A percentile compares a stretch with the other conserved stretches of the same genome.
Conservation (phyloP, 306 rosid genomes). For the Nissolia schottii region DNA sequence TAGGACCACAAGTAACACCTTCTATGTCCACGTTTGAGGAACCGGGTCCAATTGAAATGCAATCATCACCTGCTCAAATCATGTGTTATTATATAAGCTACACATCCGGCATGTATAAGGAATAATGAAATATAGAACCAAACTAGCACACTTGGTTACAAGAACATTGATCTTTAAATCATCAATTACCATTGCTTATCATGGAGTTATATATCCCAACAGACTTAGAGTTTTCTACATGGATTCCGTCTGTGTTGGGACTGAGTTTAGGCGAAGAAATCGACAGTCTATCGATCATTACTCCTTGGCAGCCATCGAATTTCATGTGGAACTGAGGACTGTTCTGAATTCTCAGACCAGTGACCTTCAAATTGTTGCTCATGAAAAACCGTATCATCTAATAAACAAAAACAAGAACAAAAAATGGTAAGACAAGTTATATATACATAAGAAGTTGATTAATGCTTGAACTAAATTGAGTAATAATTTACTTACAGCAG, state of each 20-base stretch:
- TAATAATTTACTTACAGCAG: constrained; percentile 64
- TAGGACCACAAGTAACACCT: constrained; percentile 88
- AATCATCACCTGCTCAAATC: constrained; percentile 76
- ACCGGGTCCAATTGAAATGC: constrained; percentile 93
- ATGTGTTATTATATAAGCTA: neutral
- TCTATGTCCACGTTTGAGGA: constrained; percentile 68
- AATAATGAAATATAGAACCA: neutral
- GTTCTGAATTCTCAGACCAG: constrained; percentile 59
- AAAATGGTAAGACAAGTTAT: neutral
- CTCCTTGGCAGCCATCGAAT: constrained; percentile 90
- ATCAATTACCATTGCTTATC: constrained; percentile 83
- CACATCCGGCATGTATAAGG: neutral
- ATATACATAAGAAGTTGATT: neutral
- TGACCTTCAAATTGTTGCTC: constrained; percentile 81
- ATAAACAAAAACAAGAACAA: neutral
- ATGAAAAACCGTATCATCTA: constrained; percentile 88
- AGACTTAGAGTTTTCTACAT: constrained; percentile 55
- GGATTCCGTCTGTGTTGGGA: constrained; percentile 97
- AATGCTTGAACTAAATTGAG: neutral
- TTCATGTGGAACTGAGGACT: constrained; percentile 93
- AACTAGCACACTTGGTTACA: neutral
- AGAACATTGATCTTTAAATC: neutral
- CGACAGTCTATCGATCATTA: constrained; percentile 49
- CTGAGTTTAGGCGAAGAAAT: constrained; percentile 95
- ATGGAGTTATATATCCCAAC: constrained; percentile 71